Conservation (phyloP, 345 rosid genomes). For the Trapa incisa region DNA sequence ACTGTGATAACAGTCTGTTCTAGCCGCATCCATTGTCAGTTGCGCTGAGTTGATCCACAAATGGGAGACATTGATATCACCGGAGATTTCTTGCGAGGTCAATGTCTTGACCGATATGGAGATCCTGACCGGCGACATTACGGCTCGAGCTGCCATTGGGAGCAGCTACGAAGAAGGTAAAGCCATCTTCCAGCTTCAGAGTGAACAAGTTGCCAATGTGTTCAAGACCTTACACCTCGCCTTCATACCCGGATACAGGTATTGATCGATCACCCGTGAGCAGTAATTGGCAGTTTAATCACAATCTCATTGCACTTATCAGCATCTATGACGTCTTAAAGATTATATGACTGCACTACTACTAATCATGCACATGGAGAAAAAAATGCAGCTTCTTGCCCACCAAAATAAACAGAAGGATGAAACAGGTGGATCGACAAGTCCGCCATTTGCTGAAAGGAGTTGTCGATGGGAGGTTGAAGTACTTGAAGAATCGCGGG, state of each 20-base stretch:
- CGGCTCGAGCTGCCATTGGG: not conserved
- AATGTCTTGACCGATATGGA: not conserved
- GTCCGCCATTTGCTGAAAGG: constrained; percentile 8
- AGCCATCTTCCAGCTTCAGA: not conserved
- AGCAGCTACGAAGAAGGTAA: not conserved
- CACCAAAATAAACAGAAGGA: constrained; percentile 15
- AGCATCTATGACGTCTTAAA: no score
- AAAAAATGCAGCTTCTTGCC: constrained; percentile 15
- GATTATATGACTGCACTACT: no score
- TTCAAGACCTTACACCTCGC: not conserved
- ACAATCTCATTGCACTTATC: not conserved
- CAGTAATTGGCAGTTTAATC: no score
- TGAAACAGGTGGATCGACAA: constrained; percentile 12
- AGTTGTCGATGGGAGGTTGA: constrained; percentile 16
- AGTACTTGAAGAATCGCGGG: constrained; percentile 7
- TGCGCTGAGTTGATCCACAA: not conserved
- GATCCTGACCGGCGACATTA: not conserved
- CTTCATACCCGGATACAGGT: constrained; percentile 1
- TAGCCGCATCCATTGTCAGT: not conserved
- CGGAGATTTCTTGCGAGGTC: not conserved
- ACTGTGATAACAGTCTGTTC: not conserved
- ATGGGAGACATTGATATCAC: not conserved
- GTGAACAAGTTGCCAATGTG: not conserved
- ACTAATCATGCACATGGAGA: not conserved
- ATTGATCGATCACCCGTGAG: no score